Evolutionary conservation across 352 stramenopile genomes (phyloP), one percentile per base, ranked within the genome.

Genomic region (Phytophthora pseudosyringae): DNA sequence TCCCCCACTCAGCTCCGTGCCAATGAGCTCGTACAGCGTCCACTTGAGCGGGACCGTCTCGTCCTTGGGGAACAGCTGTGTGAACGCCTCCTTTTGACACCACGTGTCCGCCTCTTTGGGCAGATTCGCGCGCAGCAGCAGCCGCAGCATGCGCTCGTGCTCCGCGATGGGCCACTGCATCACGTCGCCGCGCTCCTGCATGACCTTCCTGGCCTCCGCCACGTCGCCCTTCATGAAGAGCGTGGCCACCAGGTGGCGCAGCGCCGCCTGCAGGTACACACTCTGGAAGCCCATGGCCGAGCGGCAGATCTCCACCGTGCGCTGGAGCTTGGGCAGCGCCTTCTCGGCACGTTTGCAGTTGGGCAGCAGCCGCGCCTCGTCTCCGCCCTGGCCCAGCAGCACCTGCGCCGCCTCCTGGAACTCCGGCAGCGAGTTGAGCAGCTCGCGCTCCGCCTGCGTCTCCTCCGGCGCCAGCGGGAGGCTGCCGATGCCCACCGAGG

Each of bases 281-380:
- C 81, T 93, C 26, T 90, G 69, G 46, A 81, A 85, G 25, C 84
- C 84, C 84, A 93, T 93, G 51, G 80, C 69, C 35, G 84, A 89
- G 69, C 84, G 84, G 33, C 81, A 91, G 66, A 93, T 91, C 52
- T 93, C 84, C 18, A 79, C 80, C 31, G 84, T 85, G 52, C 84
- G 81, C 65, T 88, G 76, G 11, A 93, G 67, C 36, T 75, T 67
- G 21, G 80, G 76, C 29, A 91, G 29, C 11, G 80, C 81, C 54
- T 81, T 64, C 47, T 75, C 56, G 16, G 81, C 81, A 43, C 77
- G 76, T 39, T 80, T 84, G 29, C 52, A 72, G 57, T 88, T 91
- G 3, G 81, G 56, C 51, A 78, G 39, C n/a, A 74, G 52, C 31
- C 65, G 60, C 33, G 69, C 65, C 7, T 72, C 63, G 39, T 73